Evolutionary conservation across 2,329 filamentous ascomycete species (phyloP).

Genomic region (Coleophoma eucalyptorum): DNA sequence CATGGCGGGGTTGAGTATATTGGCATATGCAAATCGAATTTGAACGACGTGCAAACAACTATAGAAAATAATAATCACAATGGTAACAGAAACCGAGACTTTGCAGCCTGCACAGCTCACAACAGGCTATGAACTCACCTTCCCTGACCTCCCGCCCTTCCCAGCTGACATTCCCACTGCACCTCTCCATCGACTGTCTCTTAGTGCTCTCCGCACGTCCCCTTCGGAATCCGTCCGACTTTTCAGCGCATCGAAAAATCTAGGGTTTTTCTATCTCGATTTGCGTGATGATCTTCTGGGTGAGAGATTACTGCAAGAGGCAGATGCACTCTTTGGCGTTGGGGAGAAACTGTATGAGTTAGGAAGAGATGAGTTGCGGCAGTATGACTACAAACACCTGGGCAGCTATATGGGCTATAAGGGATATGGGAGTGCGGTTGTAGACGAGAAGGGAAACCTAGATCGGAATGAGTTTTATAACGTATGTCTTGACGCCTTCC

Average conservation of each 20-base stretch:
- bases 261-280: conserved; percentile 25
- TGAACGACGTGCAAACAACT: no score
- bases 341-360: conserved; percentile 29
- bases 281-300: conserved; percentile 13
- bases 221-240: conserved; percentile 11
- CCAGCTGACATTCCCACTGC: conserved; percentile 16
- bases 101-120: background rate
- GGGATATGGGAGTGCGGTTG: conserved; percentile 15
- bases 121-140: background rate
- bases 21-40: no score
- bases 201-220: conserved; percentile 8
- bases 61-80: background rate
- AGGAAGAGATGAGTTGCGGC: conserved; percentile 44
- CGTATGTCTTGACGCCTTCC: conserved; percentile 5
- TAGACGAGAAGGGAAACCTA: conserved; percentile 19
- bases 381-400: conserved; percentile 42
- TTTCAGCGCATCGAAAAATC: conserved; percentile 16
- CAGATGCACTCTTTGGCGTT: conserved; percentile 14
- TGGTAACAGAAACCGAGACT: conserved; percentile 9
- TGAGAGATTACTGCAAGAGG: conserved; percentile 15
- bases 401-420: conserved; percentile 23
- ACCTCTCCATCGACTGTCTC: conserved; percentile 16
- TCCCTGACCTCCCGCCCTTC: conserved; percentile 13
- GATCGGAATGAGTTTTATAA: conserved; percentile 26
- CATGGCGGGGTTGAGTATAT: no score